Conservation (phyloP, 2,329 filamentous ascomycete genomes). For the Xylaria sp. region DNA sequence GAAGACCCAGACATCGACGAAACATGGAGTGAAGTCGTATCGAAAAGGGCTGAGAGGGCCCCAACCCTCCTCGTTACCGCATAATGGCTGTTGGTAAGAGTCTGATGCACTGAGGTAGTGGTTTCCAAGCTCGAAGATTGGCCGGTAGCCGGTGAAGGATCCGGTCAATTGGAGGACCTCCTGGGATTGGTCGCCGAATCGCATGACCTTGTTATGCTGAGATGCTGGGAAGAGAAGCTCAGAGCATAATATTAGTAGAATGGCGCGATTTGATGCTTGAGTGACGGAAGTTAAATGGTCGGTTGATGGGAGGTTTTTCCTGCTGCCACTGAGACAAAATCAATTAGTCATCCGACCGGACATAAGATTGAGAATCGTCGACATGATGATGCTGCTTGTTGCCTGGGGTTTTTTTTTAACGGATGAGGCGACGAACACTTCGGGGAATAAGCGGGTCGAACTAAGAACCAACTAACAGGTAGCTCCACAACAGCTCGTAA, state of each 20-base stretch:
- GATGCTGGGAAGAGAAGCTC: constrained; percentile 35
- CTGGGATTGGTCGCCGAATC: constrained; percentile 54
- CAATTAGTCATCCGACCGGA: constrained; percentile 36
- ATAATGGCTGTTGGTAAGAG: constrained; percentile 74
- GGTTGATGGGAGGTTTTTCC: constrained; percentile 9
- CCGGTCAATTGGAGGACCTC: constrained; percentile 65
- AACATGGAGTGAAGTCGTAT: constrained; percentile 97
- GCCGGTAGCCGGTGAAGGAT: constrained; percentile 69
- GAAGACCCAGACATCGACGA: constrained; percentile 90
- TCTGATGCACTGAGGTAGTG: constrained; percentile 68
- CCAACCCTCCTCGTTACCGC: constrained; percentile 93
- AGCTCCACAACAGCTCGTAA: not conserved
- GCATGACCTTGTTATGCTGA: constrained; percentile 50
- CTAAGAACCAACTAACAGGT: not conserved
- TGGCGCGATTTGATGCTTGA: constrained; percentile 45
- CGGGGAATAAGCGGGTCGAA: not conserved
- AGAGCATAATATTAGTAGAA: constrained; percentile 47
- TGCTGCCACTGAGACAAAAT: constrained; percentile 8
- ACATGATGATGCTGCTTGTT: constrained; percentile 30
- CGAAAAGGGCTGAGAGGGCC: constrained; percentile 86
- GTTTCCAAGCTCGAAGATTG: constrained; percentile 61
- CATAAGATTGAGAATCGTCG: constrained; percentile 24
- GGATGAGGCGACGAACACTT: no score
- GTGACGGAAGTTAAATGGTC: constrained; percentile 42
- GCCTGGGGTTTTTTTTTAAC: no score